Evolutionary conservation across 1,139 yeast species (phyloP), one percentile per base, ranked within the genome.

Genomic region (Zhuliangozyma parablackwelliae): DNA sequence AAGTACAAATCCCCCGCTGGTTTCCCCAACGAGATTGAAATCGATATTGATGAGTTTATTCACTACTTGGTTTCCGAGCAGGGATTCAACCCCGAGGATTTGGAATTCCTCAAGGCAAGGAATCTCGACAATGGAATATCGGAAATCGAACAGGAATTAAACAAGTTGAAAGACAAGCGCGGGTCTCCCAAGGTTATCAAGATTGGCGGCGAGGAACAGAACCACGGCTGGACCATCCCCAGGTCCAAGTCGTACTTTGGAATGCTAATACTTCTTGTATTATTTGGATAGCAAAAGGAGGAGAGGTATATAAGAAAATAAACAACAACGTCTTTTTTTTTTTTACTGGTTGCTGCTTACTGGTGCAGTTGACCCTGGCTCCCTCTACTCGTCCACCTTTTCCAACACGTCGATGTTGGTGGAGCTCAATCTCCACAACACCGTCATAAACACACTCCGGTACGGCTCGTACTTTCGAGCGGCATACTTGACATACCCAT

Each of bases 381-480:
- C n/a, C n/a, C n/a, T n/a, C 21, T 21, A 25, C 20, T 21, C 26
- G 20, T 45, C 50, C 21, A 38, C 31, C 25, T 48, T 55, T 37
- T 61, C 64, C 36, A 57, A 53, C 4, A 77, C 78, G 10, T 77
- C 82, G 26, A 82, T 67, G 44, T 76, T 72, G 3, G 87, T 78
- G 28, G 76, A 59, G 16, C 82, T 65, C 31, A 83, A 53, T 46
- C 88, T 68, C 96, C 96, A 89, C 49, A 87, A 59, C 6, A 86
- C 50, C 55, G 84, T 56, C 84, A 84, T 86, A 38, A 85, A 74
- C 3, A 80, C 74, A 23, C 85, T 72, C 44, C 82, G 63, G 54
- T 81, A 82, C 0, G 97, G 97, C 34, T 63, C 57, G 53, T 80
- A 88, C 37, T 57, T 53, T 28, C 71, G 68, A 0, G 89, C 86